Evolutionary conservation across 768 basidiomycete genomes (phyloP).

Genomic region (Plicaturopsis crispa): DNA sequence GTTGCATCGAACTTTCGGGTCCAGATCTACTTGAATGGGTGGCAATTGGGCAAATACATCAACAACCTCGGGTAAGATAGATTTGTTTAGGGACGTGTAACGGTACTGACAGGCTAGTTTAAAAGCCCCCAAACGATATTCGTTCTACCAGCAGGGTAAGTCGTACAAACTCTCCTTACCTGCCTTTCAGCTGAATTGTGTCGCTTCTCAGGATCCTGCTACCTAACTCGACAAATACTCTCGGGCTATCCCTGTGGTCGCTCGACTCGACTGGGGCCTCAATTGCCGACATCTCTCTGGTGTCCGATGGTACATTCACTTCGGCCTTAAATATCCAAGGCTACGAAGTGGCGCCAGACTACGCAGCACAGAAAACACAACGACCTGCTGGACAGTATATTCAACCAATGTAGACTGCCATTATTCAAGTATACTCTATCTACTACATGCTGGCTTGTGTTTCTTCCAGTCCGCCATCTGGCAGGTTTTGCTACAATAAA

Average conservation of each 20-base stretch:
- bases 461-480: conserved; percentile 40
- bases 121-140: conserved; percentile 38
- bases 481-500: conserved; percentile 37
- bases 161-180: too few relatives aligned
- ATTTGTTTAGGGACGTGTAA: not conserved
- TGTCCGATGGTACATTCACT: conserved; percentile 37
- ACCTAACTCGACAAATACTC: conserved; percentile 33
- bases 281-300: conserved; percentile 31
- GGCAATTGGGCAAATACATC: conserved; percentile 46
- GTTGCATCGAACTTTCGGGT: conserved; percentile 39
- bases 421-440: too few relatives aligned
- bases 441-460: conserved; percentile 30
- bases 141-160: conserved; percentile 41
- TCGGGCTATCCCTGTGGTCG: conserved; percentile 43
- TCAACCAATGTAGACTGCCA: too few relatives aligned
- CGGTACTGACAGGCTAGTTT: not conserved
- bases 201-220: conserved; percentile 32
- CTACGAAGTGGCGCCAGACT: conserved; percentile 36
- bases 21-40: conserved; percentile 45
- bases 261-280: conserved; percentile 34
- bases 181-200: not conserved
- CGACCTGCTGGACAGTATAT: too few relatives aligned
- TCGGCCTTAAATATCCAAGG: conserved; percentile 31
- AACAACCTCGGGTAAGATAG: conserved; percentile 39
- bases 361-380: conserved; percentile 23